Base-by-base conservation (phyloP, 2,329 filamentous ascomycete species). In the Amauroascus verrucosus region DNA sequence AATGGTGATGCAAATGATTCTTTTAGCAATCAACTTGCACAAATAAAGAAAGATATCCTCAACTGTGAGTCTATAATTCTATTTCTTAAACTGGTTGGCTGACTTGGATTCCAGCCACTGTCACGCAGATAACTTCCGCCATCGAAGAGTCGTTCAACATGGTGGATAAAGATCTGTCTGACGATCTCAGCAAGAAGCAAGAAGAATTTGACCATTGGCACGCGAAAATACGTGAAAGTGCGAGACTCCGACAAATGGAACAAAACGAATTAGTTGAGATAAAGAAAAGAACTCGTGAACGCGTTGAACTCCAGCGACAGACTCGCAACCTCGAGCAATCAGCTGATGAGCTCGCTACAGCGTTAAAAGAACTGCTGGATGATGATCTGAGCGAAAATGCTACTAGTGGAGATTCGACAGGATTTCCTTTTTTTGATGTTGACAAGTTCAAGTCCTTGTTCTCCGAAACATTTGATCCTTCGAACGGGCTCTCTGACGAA, bases 141-240 rank as follows among this genome's bases (percentile, higher is more conserved):
- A 90, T 96, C 62, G 87, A 86, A 41, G 84, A 88, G 59, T 82
- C 95, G 47, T 77, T 98, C 20, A 82, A 81, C 41, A 83, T 89
- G 60, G 86, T 89, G 4, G 83, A 89, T 48, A 78, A 82, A 41
- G 82, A 88, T 43, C 91, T 96, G 65, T 84, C 87, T 53, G 76
- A 82, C 47, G 87, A 91, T 66, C 81, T 95, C 58, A 85, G 84
- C 61, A 77, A 84, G 43, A 95, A 95, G 66, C 90, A 96, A 71
- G 78, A 84, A 48, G 79, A 83, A 28, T 84, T 97, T 51, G 89
- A 96, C 64, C 77, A 82, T 14, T 82, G 94, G 33, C 91, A 96
- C 68, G 75, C 80, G 40, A 83, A 85, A 24, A 83, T 98, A 49
- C 85, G 88, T 47, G 84, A 87, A 54, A 84, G 88, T 1, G 93